A percentile compares a stretch with the other conserved stretches of the same genome.
phyloP scores from a whole-genome alignment of 1,139 yeast genomes.

The Suzukiozyma palmioleophila region DNA sequence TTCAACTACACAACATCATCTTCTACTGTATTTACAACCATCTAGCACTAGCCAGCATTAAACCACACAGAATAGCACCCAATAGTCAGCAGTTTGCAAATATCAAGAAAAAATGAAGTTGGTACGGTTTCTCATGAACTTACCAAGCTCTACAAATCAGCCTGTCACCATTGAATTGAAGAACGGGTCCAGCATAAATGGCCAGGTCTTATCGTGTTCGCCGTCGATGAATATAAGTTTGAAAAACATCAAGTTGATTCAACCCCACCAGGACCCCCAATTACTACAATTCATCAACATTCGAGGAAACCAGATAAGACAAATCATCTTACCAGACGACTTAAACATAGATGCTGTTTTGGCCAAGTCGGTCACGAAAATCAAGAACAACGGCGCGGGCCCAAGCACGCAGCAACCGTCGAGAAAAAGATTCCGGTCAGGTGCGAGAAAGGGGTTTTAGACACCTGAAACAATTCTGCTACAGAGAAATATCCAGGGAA shows the following conservation, averaged over 20 bases:
- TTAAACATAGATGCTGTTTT: slow-evolving; percentile 75
- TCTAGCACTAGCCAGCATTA: too few relatives aligned
- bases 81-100: too few relatives aligned
- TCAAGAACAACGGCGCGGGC: slow-evolving; percentile 41
- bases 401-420: slow-evolving; percentile 24
- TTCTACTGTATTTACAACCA: background rate
- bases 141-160: slow-evolving; percentile 63
- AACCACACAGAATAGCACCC: too few relatives aligned
- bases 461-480: background rate
- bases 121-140: slow-evolving; percentile 76
- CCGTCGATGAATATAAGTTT: slow-evolving; percentile 91
- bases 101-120: slow-evolving; percentile 29
- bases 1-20: background rate
- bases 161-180: slow-evolving; percentile 89
- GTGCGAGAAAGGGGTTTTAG: slow-evolving; percentile 4
- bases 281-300: slow-evolving; percentile 75
- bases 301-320: slow-evolving; percentile 87
- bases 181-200: slow-evolving; percentile 59
- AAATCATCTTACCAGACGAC: slow-evolving; percentile 82
- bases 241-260: slow-evolving; percentile 75
- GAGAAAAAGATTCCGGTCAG: slow-evolving; percentile 6
- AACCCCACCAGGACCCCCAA: slow-evolving; percentile 68
- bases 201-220: slow-evolving; percentile 67
- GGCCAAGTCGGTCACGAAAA: slow-evolving; percentile 36
- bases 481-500: too few relatives aligned